A percentile compares a stretch with the other conserved stretches of the same genome.
Evolutionary conservation across 2,329 filamentous ascomycete genomes (phyloP).

Genomic region (Arachnopeziza araneosa): DNA sequence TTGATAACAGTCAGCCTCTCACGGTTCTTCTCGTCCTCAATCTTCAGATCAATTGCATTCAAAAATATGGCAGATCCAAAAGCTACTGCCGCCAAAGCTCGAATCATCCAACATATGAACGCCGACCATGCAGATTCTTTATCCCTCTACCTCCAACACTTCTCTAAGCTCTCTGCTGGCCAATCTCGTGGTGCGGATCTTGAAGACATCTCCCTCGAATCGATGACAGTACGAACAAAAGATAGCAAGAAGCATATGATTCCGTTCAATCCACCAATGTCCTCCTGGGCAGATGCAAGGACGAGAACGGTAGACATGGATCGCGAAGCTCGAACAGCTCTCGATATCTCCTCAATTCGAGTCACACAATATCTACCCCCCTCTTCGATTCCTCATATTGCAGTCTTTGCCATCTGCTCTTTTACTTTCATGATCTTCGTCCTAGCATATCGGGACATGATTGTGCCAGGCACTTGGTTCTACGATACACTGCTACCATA

Average conservation of each 20-base stretch:
- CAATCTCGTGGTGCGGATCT: conserved; percentile 55
- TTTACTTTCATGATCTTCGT: conserved; percentile 49
- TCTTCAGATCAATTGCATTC: too few relatives aligned
- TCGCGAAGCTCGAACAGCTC: conserved; percentile 48
- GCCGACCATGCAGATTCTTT: conserved; percentile 71
- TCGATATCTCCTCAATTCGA: conserved; percentile 47
- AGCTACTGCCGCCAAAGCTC: conserved; percentile 46
- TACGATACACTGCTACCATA: conserved; percentile 45
- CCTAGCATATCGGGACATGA: conserved; percentile 39
- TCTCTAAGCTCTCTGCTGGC: conserved; percentile 50
- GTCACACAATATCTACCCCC: conserved; percentile 36
- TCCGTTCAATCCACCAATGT: conserved; percentile 64
- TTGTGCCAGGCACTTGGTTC: conserved; percentile 45
- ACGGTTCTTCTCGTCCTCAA: background rate
- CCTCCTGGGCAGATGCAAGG: conserved; percentile 61
- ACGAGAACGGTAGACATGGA: conserved; percentile 70
- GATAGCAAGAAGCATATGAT: conserved; percentile 46
- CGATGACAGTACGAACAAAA: conserved; percentile 55
- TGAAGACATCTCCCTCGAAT: conserved; percentile 56
- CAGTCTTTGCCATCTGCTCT: conserved; percentile 49
- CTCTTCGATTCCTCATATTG: conserved; percentile 36
- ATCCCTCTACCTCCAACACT: conserved; percentile 71
- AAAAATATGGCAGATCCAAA: conserved; percentile 16
- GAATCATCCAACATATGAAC: conserved; percentile 84
- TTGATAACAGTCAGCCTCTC: background rate